phyloP scores from a whole-genome alignment of 2,329 filamentous ascomycete genomes.

The Samsoniella hepiali region DNA sequence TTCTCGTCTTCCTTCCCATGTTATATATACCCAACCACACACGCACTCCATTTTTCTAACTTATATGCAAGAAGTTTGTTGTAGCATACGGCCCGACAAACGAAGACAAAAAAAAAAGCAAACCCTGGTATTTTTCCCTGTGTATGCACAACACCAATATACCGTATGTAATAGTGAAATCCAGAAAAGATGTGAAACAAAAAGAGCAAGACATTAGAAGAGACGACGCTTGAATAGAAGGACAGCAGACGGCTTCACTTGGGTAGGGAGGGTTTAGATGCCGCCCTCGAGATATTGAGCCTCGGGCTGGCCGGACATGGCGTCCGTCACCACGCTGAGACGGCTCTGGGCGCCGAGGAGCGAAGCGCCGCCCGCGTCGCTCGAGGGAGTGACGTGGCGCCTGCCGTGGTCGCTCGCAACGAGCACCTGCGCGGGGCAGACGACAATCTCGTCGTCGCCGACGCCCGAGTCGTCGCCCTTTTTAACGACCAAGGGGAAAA shows the following conservation, averaged over 20 bases:
- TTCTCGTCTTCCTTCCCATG: neutral
- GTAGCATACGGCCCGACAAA: neutral
- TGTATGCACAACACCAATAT: slow-evolving; percentile 10
- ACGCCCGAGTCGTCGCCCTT: slow-evolving; percentile 85
- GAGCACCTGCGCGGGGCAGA: slow-evolving; percentile 91
- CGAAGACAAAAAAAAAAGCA: neutral
- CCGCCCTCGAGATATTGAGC: slow-evolving; percentile 34
- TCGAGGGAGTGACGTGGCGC: slow-evolving; percentile 44
- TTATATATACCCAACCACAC: neutral
- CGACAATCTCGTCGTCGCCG: slow-evolving; percentile 91
- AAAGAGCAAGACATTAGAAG: neutral
- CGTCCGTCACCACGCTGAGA: slow-evolving; percentile 37
- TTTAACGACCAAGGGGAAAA: slow-evolving; percentile 96
- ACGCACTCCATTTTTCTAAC: neutral
- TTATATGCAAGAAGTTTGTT: neutral
- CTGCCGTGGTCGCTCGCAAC: slow-evolving; percentile 54
- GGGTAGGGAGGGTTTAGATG: slow-evolving; percentile 27
- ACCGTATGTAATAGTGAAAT: neutral
- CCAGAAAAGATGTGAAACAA: neutral
- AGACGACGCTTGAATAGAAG: slow-evolving; percentile 22
- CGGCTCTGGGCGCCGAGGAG: slow-evolving; percentile 37
- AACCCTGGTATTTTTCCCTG: neutral
- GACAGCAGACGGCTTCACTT: slow-evolving; percentile 14
- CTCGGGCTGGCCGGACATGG: slow-evolving; percentile 28
- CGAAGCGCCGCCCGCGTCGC: slow-evolving; percentile 49